Evolutionary conservation across 805 yeast species (phyloP), one percentile per base, ranked within the genome.

Genomic region (Clavispora santaluciae): DNA sequence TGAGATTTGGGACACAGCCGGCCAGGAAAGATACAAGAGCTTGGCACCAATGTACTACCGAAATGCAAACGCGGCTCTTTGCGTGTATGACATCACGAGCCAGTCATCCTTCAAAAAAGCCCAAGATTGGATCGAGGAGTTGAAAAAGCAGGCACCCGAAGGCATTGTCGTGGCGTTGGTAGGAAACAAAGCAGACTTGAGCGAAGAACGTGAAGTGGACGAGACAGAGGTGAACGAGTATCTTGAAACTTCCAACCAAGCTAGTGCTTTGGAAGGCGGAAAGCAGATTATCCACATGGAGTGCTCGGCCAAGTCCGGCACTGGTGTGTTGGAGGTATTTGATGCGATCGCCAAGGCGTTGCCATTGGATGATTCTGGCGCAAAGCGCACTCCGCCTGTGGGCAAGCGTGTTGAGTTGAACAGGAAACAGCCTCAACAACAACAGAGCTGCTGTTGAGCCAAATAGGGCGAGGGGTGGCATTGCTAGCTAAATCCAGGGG

Each of bases 1-100:
- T 60, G 95, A 86, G 59, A 87, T 86, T 44, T 86, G 95, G 95
- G 98, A 90, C 61, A 90, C 98, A 11, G 98, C 98, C 2, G 99
- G 99, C 16, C 98, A 91, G 70, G 99, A 91, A 63, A 70, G 99
- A 49, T 91, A 91, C 70, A 96, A 97, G 12, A 82, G 91, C 20
- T 75, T 91, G 56, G 97, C 98, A 1, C 98, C 98, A 22, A 84
- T 91, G 93, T 91, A 91, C 66, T 91, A 91, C 68, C 78, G 99
- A 60, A 91, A 93, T 57, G 97, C 99, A 12, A 96, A 90, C 61
- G 95, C 96, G 21, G 98, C 98, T 0, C 70, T 91, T 46, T 96
- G 93, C 11, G 99, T 91, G 8, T 91, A 91, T 61, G 99, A 91
- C 57, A 79, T 91, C 51, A 90, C 98, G 29, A 89, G 89, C 58